Evolutionary conservation across 1,284 basidiomycete species (phyloP).

Genomic region (Megacollybia platyphylla): DNA sequence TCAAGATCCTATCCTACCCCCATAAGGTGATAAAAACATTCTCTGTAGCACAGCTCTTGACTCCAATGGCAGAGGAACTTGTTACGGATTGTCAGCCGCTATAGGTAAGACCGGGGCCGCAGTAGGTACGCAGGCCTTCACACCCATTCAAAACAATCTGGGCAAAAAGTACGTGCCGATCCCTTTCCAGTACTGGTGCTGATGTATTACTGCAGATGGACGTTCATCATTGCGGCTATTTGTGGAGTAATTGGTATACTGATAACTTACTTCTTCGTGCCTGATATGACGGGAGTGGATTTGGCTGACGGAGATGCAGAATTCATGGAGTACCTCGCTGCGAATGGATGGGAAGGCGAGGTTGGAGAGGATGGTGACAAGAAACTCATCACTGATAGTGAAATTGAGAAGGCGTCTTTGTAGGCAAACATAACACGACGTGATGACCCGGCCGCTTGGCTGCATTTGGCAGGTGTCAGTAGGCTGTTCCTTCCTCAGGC

Average conservation of each 20-base stretch:
- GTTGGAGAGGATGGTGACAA: slow-evolving; percentile 45
- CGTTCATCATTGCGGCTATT: slow-evolving; percentile 62
- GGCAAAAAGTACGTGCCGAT: slow-evolving; percentile 37
- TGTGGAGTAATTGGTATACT: slow-evolving; percentile 51
- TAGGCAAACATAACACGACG: not conserved
- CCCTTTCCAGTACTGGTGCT: slow-evolving; percentile 1
- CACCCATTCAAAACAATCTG: slow-evolving; percentile 57
- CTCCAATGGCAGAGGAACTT: slow-evolving; percentile 36
- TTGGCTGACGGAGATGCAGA: slow-evolving; percentile 55
- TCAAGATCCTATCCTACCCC: slow-evolving; percentile 52
- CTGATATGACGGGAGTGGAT: slow-evolving; percentile 57
- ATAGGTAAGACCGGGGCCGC: slow-evolving; percentile 61
- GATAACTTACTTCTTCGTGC: slow-evolving; percentile 58
- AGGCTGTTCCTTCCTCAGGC: no score
- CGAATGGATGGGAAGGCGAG: slow-evolving; percentile 55
- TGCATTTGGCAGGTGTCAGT: no score
- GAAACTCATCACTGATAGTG: slow-evolving; percentile 12
- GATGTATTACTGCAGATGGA: slow-evolving; percentile 31
- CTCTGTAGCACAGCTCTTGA: not conserved
- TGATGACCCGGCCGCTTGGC: no score
- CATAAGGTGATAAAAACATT: slow-evolving; percentile 29
- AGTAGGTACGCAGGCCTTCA: slow-evolving; percentile 67
- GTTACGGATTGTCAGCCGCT: slow-evolving; percentile 61
- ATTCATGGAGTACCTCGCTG: slow-evolving; percentile 47
- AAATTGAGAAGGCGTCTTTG: not conserved